Evolutionary conservation across 2,329 filamentous ascomycete genomes (phyloP), one percentile per base, ranked within the genome.

Genomic region (Fusarium sp.): DNA sequence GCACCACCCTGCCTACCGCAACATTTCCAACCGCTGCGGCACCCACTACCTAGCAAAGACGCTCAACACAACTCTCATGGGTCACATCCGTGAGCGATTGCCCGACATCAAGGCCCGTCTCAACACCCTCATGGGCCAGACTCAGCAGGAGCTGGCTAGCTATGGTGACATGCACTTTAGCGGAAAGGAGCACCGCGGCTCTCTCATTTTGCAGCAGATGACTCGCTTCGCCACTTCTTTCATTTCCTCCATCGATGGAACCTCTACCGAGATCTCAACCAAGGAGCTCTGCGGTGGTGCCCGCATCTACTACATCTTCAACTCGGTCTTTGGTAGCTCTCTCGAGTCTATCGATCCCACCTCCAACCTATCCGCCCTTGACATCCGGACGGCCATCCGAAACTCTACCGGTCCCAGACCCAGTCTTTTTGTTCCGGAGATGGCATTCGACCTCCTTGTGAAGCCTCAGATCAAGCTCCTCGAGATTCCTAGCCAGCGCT

Each of bases 81-180:
- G 91, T 25, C 97, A 99, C 81, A 99, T 99, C 80, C 93, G 97
- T 70, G 97, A 99, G 82, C 91, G 97, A 56, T 86, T 99, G 78
- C 97, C 97, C 33, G 97, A 99, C 82, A 99, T 99, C 87, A 99
- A 99, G 85, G 97, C 97, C 59, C 92, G 97, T 65, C 88, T 99
- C 71, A 99, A 99, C 84, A 99, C 97, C 1, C 87, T 99, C 61
- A 99, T 99, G 97, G 97, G 97, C n/a, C 97, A 99, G 84, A 98
- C 97, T 58, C 97, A 99, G 81, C 97, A 99, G 85, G 97, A 99
- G 83, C 89, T 99, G 66, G 97, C 97, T 50, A 98, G 96, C 83
- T 99, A 99, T 81, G 97, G 97, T 40, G 97, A 98, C 81, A 97
- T 97, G 86, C 94, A 97, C 78, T 99, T 99, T 82, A 97, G 94